Percentiles rank a stretch among this genome's conserved stretches.
Evolutionary conservation across 106 monocot species (phyloP).

Genomic region (Apostasia shenzhenica): DNA sequence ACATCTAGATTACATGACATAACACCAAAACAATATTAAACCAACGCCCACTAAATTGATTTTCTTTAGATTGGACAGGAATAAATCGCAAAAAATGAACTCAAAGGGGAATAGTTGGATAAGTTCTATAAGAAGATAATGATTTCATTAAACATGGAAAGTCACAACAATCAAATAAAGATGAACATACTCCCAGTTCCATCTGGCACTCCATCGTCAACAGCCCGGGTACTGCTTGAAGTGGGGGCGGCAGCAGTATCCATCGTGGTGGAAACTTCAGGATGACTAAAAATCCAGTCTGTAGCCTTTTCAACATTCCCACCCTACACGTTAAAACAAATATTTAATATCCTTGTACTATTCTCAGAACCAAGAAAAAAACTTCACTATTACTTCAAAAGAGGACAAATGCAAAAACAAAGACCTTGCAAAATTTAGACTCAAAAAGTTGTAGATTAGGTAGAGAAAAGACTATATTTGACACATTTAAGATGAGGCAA

Average conservation of each 20-base stretch:
- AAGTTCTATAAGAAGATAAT: too few species aligned
- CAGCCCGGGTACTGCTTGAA: conserved; percentile 26
- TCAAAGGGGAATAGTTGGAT: too few species aligned
- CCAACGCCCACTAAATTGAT: too few species aligned
- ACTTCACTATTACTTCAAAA: neutral
- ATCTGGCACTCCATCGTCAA: conserved; percentile 58
- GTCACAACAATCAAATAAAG: neutral
- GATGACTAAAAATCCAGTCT: conserved; percentile 96
- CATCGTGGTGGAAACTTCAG: conserved; percentile 44
- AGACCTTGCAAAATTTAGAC: too few species aligned
- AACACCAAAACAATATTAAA: too few species aligned
- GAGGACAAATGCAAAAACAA: neutral
- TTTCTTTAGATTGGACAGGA: too few species aligned
- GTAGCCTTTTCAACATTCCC: conserved; percentile 87
- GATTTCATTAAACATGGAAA: too few species aligned
- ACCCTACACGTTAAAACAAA: conserved; percentile 31
- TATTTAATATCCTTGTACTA: neutral
- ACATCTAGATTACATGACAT: too few species aligned
- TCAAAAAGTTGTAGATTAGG: too few species aligned
- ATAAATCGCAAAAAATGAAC: too few species aligned
- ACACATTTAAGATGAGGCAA: neutral
- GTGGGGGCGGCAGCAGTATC: conserved; percentile 39
- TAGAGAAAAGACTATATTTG: neutral
- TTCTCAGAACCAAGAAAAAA: conserved; percentile 3
- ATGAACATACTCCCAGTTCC: conserved; percentile 76